Evolutionary conservation across 371 early-diverging fungal genomes (phyloP).

Genomic region (Dichotomocladium elegans): DNA sequence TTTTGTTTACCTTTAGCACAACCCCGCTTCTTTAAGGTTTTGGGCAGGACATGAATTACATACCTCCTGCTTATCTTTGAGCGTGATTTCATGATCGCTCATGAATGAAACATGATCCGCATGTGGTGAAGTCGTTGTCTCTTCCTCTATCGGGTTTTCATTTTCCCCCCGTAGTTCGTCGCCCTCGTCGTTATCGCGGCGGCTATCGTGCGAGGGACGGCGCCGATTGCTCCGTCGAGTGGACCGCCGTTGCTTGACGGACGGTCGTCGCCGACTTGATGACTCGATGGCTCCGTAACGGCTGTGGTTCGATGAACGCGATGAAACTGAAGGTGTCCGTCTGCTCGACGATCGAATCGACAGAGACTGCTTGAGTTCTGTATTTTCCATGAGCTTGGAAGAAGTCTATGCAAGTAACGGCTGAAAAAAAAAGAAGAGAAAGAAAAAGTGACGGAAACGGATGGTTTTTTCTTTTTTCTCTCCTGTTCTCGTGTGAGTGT

Average conservation of each 20-base stretch:
- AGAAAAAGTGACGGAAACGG: no score
- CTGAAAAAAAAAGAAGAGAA: no score
- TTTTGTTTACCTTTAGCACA: not conserved
- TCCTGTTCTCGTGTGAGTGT: no score
- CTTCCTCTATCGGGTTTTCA: no score
- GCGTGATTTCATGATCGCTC: slow-evolving; percentile 48
- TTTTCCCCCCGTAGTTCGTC: no score
- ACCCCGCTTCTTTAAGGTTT: not conserved
- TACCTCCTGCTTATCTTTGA: slow-evolving; percentile 69
- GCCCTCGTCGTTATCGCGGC: not conserved
- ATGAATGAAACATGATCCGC: not conserved
- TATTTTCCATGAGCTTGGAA: no score
- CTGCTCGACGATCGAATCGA: not conserved
- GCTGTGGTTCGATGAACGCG: not conserved
- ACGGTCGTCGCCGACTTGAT: not conserved
- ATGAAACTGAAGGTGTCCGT: not conserved
- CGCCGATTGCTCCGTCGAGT: not conserved
- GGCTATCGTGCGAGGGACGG: not conserved
- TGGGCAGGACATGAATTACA: not conserved
- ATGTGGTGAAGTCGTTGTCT: not conserved
- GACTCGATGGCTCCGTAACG: not conserved
- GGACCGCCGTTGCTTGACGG: not conserved
- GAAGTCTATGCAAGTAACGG: no score
- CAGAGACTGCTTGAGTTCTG: no score
- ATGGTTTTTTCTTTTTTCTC: no score